Base-by-base conservation (phyloP, 768 basidiomycete species). In the Tylopilus plumbeoviolaceoides region DNA sequence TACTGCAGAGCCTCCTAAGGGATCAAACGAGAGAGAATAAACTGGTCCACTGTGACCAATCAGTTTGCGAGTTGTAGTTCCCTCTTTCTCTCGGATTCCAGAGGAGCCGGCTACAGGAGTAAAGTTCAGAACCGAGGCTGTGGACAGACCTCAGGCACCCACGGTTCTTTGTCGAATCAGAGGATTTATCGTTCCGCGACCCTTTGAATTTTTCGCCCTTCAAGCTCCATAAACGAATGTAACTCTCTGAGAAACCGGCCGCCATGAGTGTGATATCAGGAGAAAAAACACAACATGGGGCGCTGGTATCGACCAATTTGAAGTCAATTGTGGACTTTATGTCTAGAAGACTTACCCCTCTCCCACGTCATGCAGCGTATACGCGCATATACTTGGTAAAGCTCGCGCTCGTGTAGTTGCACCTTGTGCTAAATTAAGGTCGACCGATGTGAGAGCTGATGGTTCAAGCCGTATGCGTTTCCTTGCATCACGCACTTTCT, bases 21-120 rank as follows among this genome's bases (percentile, higher is more conserved):
- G 93, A 67, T 98, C 97, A 65, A 98, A 99, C 18, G 89, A 85
- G 30, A 98, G 81, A 2, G 91, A 85, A 69, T 98, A 98, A 18
- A 98, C 93, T 23, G 97, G 94, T 14, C 92, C 97, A 57, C 94
- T 95, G 68, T 99, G 97, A 1, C 93, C 97, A 48, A 98, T 84
- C 17, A 99, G 80, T 73, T 98, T 98, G n/a, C 94, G 85, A 10
- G 95, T 93, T 0, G 87, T 83, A 23, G 58, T 23, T 1, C 88
- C 89, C 51, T 86, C 89, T 69, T 86, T 91, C 68, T 94, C 91
- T 55, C 82, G 77, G 27, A 91, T 78, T 65, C 84, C 45, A 72
- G 77, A 44, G 85, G 70, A 23, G 23, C 78, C 61, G 41, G 75
- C 90, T 91, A 56, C 38, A 30, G n/a, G 9, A 1, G 20, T 17